phyloP scores from a whole-genome alignment of 306 rosid genomes.

The Myrica gale region DNA sequence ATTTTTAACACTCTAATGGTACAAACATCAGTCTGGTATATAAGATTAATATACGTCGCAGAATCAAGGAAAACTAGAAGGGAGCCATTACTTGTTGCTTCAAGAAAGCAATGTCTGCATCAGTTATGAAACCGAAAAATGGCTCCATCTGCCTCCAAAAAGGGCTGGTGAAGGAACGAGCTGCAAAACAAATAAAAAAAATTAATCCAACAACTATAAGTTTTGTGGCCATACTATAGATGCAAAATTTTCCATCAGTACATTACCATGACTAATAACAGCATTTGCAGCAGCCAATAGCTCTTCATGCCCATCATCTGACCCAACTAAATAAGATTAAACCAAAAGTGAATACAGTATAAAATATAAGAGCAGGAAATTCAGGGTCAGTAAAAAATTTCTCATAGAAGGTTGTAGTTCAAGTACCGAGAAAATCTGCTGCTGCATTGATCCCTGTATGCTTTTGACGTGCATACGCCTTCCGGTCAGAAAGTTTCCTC shows the following conservation, averaged over 20 bases:
- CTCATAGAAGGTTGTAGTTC: neutral
- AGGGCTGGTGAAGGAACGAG: conserved; percentile 52
- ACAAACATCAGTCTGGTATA: conserved; percentile 5
- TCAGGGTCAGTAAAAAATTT: conserved; percentile 14
- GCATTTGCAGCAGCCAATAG: conserved; percentile 87
- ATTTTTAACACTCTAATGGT: neutral
- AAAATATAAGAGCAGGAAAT: conserved; percentile 21
- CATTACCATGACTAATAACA: conserved; percentile 63
- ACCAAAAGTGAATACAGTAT: conserved; percentile 38
- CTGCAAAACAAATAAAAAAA: conserved; percentile 51
- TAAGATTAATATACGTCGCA: neutral
- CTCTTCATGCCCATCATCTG: conserved; percentile 88
- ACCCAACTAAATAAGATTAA: conserved; percentile 62
- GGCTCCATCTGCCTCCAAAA: conserved; percentile 93
- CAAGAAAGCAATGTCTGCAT: conserved; percentile 60
- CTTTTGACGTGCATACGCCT: conserved; percentile 89
- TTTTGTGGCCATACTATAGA: conserved; percentile 27
- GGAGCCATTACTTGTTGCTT: conserved; percentile 68
- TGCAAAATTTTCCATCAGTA: conserved; percentile 27
- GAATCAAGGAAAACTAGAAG: conserved; percentile 11
- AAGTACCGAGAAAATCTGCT: conserved; percentile 82
- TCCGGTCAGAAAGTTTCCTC: conserved; percentile 90
- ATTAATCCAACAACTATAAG: conserved; percentile 28
- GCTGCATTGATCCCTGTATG: conserved; percentile 61
- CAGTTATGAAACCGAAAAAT: conserved; percentile 69